phyloP scores from a whole-genome alignment of 2,329 filamentous ascomycete genomes.

The Pyrenophora teres region DNA sequence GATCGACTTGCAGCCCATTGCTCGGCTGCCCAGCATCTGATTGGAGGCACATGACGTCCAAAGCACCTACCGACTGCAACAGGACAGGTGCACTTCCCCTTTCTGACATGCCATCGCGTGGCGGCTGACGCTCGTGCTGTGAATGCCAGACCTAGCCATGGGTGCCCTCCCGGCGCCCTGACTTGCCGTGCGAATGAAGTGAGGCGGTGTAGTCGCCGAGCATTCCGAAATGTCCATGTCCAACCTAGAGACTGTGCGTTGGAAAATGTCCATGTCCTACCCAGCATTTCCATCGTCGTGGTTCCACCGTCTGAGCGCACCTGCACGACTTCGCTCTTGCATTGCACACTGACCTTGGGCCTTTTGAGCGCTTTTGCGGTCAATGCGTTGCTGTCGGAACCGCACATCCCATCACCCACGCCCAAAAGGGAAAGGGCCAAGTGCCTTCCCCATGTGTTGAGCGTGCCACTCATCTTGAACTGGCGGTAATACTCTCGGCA shows the following conservation, averaged over 20 bases:
- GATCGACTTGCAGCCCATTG: neutral
- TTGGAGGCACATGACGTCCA: slow-evolving; percentile 3
- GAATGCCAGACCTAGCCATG: neutral
- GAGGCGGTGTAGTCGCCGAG: slow-evolving; percentile 36
- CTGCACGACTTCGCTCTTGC: neutral
- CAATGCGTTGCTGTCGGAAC: slow-evolving; percentile 4
- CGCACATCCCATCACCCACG: neutral
- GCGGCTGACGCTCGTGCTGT: slow-evolving; percentile 2
- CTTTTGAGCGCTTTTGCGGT: slow-evolving; percentile 1
- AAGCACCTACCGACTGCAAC: slow-evolving; percentile 17
- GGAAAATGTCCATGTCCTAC: slow-evolving; percentile 11
- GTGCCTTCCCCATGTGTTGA: slow-evolving; percentile 1
- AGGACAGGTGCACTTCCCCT: slow-evolving; percentile 17
- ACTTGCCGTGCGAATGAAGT: slow-evolving; percentile 30
- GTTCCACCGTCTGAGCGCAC: slow-evolving; percentile 3
- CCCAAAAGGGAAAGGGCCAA: slow-evolving; percentile 10
- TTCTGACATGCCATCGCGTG: slow-evolving; percentile 17
- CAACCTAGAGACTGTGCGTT: slow-evolving; percentile 16
- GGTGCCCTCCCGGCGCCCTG: slow-evolving; percentile 8
- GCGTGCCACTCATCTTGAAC: neutral
- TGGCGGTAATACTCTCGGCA: slow-evolving; percentile 6
- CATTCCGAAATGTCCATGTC: slow-evolving; percentile 6
- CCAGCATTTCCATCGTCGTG: slow-evolving; percentile 2
- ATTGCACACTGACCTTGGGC: slow-evolving; percentile 3
- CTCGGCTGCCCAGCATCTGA: slow-evolving; percentile 4